These are phyloP conservation scores for Phoenix roebelenii DNA, from an alignment of 176 grass and related monocot genomes.

Conservation along the genomic window DNA sequence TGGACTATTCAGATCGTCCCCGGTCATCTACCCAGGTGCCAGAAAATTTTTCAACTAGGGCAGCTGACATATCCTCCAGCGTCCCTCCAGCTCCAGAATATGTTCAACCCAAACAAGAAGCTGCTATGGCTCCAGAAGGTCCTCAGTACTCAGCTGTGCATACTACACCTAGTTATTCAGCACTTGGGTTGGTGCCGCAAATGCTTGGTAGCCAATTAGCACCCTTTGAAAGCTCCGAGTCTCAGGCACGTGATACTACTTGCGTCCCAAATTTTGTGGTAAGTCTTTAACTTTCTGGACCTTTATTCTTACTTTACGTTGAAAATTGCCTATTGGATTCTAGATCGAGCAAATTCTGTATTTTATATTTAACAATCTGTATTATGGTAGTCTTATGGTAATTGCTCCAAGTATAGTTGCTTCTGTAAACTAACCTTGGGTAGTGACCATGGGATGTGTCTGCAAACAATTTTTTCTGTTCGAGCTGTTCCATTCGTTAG, in stretches of 20 bases:
- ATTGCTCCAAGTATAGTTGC: no score
- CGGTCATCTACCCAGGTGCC: conserved; percentile 21
- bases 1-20: conserved; percentile 10
- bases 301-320: conserved; percentile 2
- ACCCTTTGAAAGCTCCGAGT: conserved; percentile 42
- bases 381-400: no score
- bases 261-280: conserved; percentile 33
- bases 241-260: conserved; percentile 30
- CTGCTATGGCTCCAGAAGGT: conserved; percentile 22
- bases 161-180: conserved; percentile 27
- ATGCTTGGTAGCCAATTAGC: conserved; percentile 35
- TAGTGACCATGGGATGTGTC: no score
- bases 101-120: conserved; percentile 31
- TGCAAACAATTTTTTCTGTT: no score
- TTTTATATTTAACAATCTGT: no score
- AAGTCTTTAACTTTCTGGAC: background rate
- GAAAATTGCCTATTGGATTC: no score
- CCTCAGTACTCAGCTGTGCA: conserved; percentile 24
- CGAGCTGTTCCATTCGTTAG: no score
- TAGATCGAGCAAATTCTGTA: no score
- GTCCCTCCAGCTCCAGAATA: conserved; percentile 11
- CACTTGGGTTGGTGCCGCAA: conserved; percentile 34
- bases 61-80: conserved; percentile 13
- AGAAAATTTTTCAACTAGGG: conserved; percentile 25
- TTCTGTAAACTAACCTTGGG: no score